A percentile compares a stretch with the other conserved stretches of the same genome.
Conservation (phyloP, 768 basidiomycete species). For the Suillus cothurnatus region DNA sequence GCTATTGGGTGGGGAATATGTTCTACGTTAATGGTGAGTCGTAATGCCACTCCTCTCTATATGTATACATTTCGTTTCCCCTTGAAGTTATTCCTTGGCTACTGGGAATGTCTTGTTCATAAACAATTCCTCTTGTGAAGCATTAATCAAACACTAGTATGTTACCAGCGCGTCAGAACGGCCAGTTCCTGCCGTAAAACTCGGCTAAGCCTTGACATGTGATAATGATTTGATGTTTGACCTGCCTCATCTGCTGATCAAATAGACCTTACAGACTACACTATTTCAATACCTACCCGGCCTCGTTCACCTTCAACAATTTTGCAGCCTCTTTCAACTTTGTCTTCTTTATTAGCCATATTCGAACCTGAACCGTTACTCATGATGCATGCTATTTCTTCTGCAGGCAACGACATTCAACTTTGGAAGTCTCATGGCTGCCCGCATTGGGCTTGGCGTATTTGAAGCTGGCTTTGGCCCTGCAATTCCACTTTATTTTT, state of each 20-base stretch:
- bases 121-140: too few species aligned
- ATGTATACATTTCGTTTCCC: too few species aligned
- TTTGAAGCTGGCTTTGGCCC: constrained; percentile 83
- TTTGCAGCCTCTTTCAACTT: not conserved
- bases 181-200: not conserved
- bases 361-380: not conserved
- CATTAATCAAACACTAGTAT: not conserved
- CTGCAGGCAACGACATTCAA: constrained; percentile 60
- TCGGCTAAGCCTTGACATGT: not conserved
- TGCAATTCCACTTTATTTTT: constrained; percentile 76
- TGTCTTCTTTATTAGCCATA: not conserved
- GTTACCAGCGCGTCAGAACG: not conserved
- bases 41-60: not conserved
- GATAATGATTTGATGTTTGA: not conserved
- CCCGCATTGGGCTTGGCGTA: constrained; percentile 66
- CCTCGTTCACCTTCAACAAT: not conserved
- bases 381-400: not conserved
- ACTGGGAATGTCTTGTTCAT: not conserved
- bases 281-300: not conserved
- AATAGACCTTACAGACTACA: not conserved
- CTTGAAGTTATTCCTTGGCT: not conserved
- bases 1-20: constrained; percentile 78
- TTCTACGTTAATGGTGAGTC: constrained; percentile 67
- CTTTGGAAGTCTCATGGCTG: constrained; percentile 57
- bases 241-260: not conserved